Conservation (phyloP, 2,329 filamentous ascomycete species). For the Lachnellula arida region DNA sequence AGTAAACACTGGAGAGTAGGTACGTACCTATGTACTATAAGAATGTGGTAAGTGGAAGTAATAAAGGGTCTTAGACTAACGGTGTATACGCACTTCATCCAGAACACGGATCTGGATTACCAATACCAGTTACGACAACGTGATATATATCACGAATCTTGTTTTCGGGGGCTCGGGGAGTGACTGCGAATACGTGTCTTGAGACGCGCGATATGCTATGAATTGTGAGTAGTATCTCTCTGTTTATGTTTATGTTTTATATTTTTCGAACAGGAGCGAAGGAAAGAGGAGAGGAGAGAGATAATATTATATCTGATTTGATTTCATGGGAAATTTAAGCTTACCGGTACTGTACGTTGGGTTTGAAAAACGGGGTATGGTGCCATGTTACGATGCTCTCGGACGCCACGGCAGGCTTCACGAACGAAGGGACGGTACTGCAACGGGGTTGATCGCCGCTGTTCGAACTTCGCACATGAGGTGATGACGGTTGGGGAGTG, state of each 20-base stretch:
- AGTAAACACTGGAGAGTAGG: too few relatives aligned
- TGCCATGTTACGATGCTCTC: conserved; percentile 26
- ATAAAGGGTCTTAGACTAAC: not conserved
- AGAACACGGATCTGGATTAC: conserved; percentile 35
- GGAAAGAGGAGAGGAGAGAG: not conserved
- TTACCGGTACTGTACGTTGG: not conserved
- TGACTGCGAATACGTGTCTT: conserved; percentile 33
- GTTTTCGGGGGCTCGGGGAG: conserved; percentile 32
- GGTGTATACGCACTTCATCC: conserved; percentile 20
- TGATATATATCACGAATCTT: conserved; percentile 32
- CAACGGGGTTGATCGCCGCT: conserved; percentile 26
- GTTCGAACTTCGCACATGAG: conserved; percentile 26
- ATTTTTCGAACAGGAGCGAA: not conserved
- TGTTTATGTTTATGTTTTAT: not conserved
- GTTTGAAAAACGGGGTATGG: conserved; percentile 21
- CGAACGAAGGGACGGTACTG: conserved; percentile 15
- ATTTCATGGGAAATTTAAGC: not conserved
- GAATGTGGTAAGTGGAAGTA: too few relatives aligned
- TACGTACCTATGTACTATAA: too few relatives aligned
- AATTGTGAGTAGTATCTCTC: conserved; percentile 23
- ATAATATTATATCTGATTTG: not conserved
- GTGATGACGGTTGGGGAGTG: conserved; percentile 25
- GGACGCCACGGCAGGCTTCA: conserved; percentile 27
- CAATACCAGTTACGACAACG: conserved; percentile 33
- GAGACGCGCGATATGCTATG: conserved; percentile 32